Evolutionary conservation across 2,329 filamentous ascomycete species (phyloP), one percentile per base, ranked within the genome.

Genomic region (Verticillium isaacii): DNA sequence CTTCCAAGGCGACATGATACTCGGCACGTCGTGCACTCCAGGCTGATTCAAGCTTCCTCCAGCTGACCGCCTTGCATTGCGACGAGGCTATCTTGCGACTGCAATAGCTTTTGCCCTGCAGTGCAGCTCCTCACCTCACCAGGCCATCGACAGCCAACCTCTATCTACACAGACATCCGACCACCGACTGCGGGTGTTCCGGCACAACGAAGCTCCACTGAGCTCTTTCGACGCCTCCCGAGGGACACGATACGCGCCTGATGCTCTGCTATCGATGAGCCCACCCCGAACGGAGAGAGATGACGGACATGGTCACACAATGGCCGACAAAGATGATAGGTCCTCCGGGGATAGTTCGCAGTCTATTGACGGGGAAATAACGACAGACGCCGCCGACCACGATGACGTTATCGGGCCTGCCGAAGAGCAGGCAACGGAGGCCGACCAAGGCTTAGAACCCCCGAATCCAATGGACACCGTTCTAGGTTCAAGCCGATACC

Each of bases 261-360:
- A 65, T 60, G 63, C 61, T 61, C 63, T 58, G 63, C 62, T 62
- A 60, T 65, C 64, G 52, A 65, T 65, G 62, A 62, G 57, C 62
- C 64, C 52, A 63, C 60, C 62, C 60, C 36, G 54, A 52, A 65
- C 56, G 58, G 58, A 62, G 58, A 62, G 62, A 59, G 56, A 65
- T 76, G 71, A 77, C 78, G 76, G 76, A 76, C 64, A 70, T 66
- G 58, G 59, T 67, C 72, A 74, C 71, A 77, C 70, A 74, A 83
- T 84, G 82, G 73, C 77, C 70, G 79, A 83, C 69, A 69, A 76
- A 72, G 72, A 79, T 74, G 78, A 83, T 67, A 72, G 76, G 66
- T 73, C 77, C 71, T 74, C 75, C 54, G 65, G 72, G 55, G 74
- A 73, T 69, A 63, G 69, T 68, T 62, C 75, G 75, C 52, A 78